Conservation (phyloP, 371 early-diverging fungal species). For the Circinella minor region DNA sequence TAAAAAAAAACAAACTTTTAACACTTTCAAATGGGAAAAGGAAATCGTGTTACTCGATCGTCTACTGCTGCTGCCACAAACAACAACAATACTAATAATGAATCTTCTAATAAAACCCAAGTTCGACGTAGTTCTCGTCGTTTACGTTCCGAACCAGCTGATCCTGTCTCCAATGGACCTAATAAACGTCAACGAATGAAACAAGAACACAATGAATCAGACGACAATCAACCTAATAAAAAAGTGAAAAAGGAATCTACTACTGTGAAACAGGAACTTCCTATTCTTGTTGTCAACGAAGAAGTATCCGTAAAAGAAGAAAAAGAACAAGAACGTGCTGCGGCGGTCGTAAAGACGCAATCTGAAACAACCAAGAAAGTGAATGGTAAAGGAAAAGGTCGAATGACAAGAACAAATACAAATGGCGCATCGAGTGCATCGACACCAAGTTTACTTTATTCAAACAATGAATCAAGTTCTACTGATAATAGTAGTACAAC, state of each 20-base stretch:
- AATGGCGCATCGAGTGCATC: not conserved
- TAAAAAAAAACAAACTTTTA: too few species aligned
- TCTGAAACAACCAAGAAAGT: not conserved
- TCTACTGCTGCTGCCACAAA: not conserved
- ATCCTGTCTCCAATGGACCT: not conserved
- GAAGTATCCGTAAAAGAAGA: not conserved
- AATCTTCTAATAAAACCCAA: not conserved
- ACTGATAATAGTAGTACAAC: not conserved
- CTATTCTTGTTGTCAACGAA: too few species aligned
- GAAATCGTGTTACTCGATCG: not conserved
- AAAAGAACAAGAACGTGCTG: not conserved
- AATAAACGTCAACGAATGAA: not conserved
- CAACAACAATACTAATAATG: too few species aligned
- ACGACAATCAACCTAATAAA: not conserved
- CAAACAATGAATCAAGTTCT: not conserved
- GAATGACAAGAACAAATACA: not conserved
- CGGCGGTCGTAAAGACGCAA: not conserved
- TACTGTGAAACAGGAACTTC: too few species aligned
- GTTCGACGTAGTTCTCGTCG: not conserved
- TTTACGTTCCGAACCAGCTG: not conserved
- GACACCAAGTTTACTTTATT: slow-evolving; percentile 3
- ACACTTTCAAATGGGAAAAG: too few species aligned
- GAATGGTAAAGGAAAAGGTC: slow-evolving; percentile 11
- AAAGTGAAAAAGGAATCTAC: too few species aligned
- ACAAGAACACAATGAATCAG: not conserved